phyloP scores from a whole-genome alignment of 306 rosid genomes.

The Dalbergia cultrata region DNA sequence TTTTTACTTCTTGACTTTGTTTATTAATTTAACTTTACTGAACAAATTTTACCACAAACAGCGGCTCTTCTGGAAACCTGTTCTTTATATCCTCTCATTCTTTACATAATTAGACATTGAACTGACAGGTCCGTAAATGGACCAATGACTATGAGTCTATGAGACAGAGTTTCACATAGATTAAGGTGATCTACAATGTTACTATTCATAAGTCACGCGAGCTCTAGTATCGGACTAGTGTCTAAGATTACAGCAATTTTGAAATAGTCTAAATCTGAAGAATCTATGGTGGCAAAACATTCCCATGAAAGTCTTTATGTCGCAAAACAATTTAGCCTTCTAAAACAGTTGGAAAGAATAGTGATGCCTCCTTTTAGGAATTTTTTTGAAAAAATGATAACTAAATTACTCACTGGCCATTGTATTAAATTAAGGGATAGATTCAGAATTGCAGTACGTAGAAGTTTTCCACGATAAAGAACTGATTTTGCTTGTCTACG shows the following conservation, averaged over 20 bases:
- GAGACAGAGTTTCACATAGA: not conserved
- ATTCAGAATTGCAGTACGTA: too few relatives aligned
- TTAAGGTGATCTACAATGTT: not conserved
- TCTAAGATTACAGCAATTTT: too few relatives aligned
- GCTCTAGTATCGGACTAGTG: not conserved
- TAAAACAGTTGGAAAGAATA: too few relatives aligned
- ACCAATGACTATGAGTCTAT: not conserved
- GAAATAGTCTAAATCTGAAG: not conserved
- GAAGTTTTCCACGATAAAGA: constrained; percentile 10
- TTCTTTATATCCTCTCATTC: not conserved
- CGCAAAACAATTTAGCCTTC: too few relatives aligned
- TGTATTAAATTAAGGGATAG: too few relatives aligned
- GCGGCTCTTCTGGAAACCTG: not conserved
- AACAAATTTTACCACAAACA: too few relatives aligned
- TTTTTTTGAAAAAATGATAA: too few relatives aligned
- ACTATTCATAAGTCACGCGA: not conserved
- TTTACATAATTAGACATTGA: not conserved
- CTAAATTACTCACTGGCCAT: too few relatives aligned
- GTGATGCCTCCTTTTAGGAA: too few relatives aligned
- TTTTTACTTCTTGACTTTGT: too few relatives aligned
- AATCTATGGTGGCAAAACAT: not conserved
- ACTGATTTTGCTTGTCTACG: not conserved
- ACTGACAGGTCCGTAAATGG: not conserved
- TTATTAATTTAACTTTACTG: too few relatives aligned
- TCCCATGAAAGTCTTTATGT: too few relatives aligned